These are phyloP conservation scores for Biscogniauxia mediterranea DNA, from an alignment of 2,329 filamentous ascomycete species.

Conservation along the genomic window DNA sequence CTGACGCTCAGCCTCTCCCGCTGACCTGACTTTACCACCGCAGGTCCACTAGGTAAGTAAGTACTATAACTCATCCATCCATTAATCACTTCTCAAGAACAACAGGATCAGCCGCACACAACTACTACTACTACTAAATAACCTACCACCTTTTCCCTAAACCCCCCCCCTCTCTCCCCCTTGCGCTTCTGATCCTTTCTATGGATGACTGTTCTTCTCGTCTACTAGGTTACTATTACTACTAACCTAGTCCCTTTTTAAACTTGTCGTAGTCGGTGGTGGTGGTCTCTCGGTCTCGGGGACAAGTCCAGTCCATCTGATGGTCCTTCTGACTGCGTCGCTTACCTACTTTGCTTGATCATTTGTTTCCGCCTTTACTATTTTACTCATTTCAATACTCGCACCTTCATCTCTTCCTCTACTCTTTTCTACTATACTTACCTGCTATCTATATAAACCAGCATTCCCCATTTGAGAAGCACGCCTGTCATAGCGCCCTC, in stretches of 20 bases:
- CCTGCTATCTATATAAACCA: neutral
- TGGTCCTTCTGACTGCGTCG: constrained; percentile 10
- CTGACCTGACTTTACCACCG: no score
- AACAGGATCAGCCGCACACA: constrained; percentile 35
- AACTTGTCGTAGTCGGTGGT: constrained; percentile 2
- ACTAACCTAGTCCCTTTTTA: constrained; percentile 3
- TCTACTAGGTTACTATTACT: constrained; percentile 19
- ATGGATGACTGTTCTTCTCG: constrained; percentile 26
- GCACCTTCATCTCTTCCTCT: neutral
- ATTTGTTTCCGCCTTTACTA: neutral
- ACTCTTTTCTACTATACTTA: no score
- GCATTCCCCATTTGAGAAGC: neutral
- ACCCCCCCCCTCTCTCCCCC: constrained; percentile 11
- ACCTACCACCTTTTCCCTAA: constrained; percentile 16
- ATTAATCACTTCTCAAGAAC: constrained; percentile 1
- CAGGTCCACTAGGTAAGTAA: no score
- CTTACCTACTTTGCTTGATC: constrained; percentile 12
- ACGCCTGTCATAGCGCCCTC: neutral
- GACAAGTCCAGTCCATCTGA: constrained; percentile 32
- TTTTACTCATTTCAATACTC: no score
- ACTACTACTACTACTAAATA: no score
- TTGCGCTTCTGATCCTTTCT: constrained; percentile 29
- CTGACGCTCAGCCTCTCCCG: no score
- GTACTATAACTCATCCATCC: no score
- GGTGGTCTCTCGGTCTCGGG: constrained; percentile 25